Evolutionary conservation across 2,329 filamentous ascomycete species (phyloP).

Genomic region (Calonectria multiphialidica): DNA sequence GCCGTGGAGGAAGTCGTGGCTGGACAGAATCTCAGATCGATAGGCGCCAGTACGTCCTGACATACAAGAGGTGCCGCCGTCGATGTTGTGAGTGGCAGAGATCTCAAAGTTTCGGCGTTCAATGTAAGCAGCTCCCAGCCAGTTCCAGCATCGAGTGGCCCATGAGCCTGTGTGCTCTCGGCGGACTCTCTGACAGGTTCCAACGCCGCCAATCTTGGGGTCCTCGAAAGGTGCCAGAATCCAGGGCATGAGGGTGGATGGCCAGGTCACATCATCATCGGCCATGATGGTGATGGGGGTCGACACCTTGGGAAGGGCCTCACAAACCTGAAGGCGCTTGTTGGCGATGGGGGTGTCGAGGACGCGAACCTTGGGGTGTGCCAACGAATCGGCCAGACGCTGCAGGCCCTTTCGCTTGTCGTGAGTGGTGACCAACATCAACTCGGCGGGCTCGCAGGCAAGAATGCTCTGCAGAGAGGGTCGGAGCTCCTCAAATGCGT

Average conservation of each 20-base stretch:
- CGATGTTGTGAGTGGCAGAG: conserved; percentile 93
- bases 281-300: conserved; percentile 92
- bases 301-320: conserved; percentile 86
- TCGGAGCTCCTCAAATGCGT: conserved; percentile 84
- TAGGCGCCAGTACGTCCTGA: conserved; percentile 95
- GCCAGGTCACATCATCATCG: conserved; percentile 97
- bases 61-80: conserved; percentile 96
- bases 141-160: conserved; percentile 81
- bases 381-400: conserved; percentile 72
- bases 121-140: conserved; percentile 91
- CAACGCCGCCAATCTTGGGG: conserved; percentile 85
- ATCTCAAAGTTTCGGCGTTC: conserved; percentile 97
- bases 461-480: conserved; percentile 85
- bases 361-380: conserved; percentile 75
- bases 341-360: conserved; percentile 88
- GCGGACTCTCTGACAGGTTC: conserved; percentile 88
- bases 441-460: conserved; percentile 74
- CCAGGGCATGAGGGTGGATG: conserved; percentile 87
- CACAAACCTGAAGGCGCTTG: conserved; percentile 93
- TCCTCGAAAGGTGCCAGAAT: conserved; percentile 94
- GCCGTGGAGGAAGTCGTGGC: conserved; percentile 85
- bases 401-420: conserved; percentile 79
- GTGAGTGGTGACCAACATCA: conserved; percentile 90
- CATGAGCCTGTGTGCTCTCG: conserved; percentile 73
- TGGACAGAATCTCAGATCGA: conserved; percentile 87